Evolutionary conservation across 2,329 filamentous ascomycete species (phyloP).

Genomic region (Decorospora gaudefroyi): DNA sequence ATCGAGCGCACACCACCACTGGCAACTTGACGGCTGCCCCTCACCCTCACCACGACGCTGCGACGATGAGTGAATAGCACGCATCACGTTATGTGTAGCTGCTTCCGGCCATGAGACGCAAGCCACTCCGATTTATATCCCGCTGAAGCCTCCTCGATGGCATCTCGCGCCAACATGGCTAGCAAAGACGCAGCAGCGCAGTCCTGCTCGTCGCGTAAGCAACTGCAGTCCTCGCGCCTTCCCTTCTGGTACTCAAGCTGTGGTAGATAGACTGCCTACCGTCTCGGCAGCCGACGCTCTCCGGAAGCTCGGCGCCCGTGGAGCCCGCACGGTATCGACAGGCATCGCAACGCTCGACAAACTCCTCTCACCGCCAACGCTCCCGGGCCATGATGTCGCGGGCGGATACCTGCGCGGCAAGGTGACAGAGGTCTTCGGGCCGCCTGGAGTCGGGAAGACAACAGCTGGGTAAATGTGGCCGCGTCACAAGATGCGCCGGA

Average conservation of each 20-base stretch:
- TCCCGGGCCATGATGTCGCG: constrained; percentile 27
- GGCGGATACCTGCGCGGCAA: constrained; percentile 73
- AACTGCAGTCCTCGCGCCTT: neutral
- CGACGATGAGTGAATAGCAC: constrained; percentile 9
- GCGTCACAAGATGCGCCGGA: constrained; percentile 15
- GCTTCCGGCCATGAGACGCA: constrained; percentile 30
- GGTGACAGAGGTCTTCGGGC: constrained; percentile 85
- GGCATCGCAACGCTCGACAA: constrained; percentile 56
- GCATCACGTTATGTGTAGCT: constrained; percentile 24
- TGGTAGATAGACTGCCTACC: constrained; percentile 72
- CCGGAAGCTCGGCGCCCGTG: constrained; percentile 60
- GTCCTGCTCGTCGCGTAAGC: constrained; percentile 49
- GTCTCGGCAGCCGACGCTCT: constrained; percentile 75
- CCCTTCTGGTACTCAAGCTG: constrained; percentile 19
- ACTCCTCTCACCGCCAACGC: constrained; percentile 40
- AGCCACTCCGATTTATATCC: constrained; percentile 4
- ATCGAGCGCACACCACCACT: constrained; percentile 13
- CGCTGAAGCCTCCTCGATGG: constrained; percentile 5
- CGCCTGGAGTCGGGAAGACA: constrained; percentile 84
- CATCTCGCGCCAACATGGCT: constrained; percentile 33
- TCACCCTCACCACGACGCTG: constrained; percentile 7
- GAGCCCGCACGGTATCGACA: constrained; percentile 54
- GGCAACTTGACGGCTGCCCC: neutral
- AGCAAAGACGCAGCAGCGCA: constrained; percentile 31
- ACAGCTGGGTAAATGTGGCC: constrained; percentile 68